Evolutionary conservation across 2,329 filamentous ascomycete genomes (phyloP), one percentile per base, ranked within the genome.

Genomic region (Colletotrichum godetiae): DNA sequence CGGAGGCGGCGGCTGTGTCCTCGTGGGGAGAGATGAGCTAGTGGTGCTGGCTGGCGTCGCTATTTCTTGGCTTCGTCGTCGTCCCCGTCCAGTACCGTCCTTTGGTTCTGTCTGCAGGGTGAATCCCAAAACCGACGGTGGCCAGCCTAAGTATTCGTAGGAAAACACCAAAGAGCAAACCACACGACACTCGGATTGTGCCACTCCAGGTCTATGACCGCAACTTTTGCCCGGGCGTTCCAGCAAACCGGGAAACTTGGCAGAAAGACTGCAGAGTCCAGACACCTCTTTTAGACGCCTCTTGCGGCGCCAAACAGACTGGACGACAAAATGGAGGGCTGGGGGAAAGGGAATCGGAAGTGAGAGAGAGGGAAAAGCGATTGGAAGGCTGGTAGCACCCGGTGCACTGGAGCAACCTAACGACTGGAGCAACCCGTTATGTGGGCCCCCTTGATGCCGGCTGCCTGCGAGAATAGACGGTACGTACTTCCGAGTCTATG

Each of bases 1-100:
- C 61, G 31, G 46, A 63, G 60, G 60, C 67, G 66, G 69, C 66
- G 69, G 70, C 70, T 71, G 67, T 71, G 71, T 71, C 60, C 42
- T 73, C 71, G 56, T 66, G 71, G 67, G 61, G 35, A 42, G 61
- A 70, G 52, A 46, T 29, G 37, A 57, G 56, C 60, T 73, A 73
- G 71, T 49, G 67, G 49, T 61, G 56, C 61, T 73, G 42, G 65
- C 42, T 49, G 55, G 13, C n/a, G 22, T 53, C 24, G 24, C 31
- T 66, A 52, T 33, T 57, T 35, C 63, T 56, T 66, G 52, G 52
- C 63, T 37, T 19, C 24, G 63, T 58, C 63, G 22, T 52, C 35
- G 22, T 61, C 22, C 22, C 53, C 53, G 42, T 49, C 42, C 42
- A 49, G 35, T 27, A 13, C 53, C 22, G 61, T 35, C 22, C 35